Evolutionary conservation across 768 basidiomycete species (phyloP), one percentile per base, ranked within the genome.

Genomic region (Boletus subparvulus): DNA sequence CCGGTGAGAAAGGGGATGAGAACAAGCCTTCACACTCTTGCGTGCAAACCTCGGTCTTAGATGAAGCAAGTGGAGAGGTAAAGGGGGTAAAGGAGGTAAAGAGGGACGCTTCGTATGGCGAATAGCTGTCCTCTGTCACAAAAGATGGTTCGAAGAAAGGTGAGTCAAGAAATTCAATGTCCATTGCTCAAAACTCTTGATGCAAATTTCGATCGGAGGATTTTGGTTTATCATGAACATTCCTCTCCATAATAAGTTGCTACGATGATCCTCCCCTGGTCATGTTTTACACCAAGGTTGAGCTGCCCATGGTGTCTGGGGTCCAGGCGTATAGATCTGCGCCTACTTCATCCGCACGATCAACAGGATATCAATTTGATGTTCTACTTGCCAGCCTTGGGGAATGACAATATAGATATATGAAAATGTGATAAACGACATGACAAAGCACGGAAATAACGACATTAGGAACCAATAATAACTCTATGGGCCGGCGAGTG

Each of bases 1-100:
- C 50, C 0, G 63, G 68, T 6, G 41, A 50, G 55, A 70, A 68
- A 5, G 58, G 56, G 16, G 33, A 8, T 1, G 52, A 59, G 35
- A 70, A 62, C 19, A 58, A 17, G 51, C 32, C 46, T 26, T 52
- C 33, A 28, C 26, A 19, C 11, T 30, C 44, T 19, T 6, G 50
- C 4, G 32, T 56, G 21, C 17, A 47, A 40, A 42, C 24, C n/a
- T 14, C n/a, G 2, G 24, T 36, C 10, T 24, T 39, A 0, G 59
- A 57, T 17, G 64, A 55, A 35, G n/a, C 32, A 36, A 6, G 7
- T 24, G 47, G 44, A 21, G 61, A 50, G 13, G 61, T 64, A 4
- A 45, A 47, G 14, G 60, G 56, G 11, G 61, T 62, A 3, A 45
- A 47, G 14, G 60, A 54, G 7, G 62, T 64, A 16, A 52, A 57